Conservation (phyloP, 495 filamentous ascomycete species). For the Elasticomyces elasticus region DNA sequence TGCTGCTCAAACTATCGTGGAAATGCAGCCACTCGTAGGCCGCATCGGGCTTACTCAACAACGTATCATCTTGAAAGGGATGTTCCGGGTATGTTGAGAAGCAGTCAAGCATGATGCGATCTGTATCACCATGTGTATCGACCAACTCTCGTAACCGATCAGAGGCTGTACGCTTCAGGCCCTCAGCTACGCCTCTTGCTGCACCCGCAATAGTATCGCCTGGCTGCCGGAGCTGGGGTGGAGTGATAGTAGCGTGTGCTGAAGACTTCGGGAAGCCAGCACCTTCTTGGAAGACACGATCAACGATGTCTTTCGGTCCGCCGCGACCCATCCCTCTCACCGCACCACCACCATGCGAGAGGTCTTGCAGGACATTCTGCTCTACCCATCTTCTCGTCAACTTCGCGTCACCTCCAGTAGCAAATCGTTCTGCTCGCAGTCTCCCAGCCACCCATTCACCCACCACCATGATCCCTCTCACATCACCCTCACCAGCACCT, state of each 20-base stretch:
- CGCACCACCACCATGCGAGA: slow-evolving; percentile 64
- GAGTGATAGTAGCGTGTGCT: slow-evolving; percentile 15
- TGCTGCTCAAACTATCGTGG: slow-evolving; percentile 69
- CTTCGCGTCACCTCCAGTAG: slow-evolving; percentile 28
- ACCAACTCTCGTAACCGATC: slow-evolving; percentile 77
- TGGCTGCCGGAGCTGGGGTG: slow-evolving; percentile 16
- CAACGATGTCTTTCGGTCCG: slow-evolving; percentile 70
- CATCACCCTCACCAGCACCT: slow-evolving; percentile 78
- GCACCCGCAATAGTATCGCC: too few relatives aligned
- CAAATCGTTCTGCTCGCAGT: slow-evolving; percentile 45
- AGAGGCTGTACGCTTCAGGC: slow-evolving; percentile 66
- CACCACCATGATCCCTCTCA: slow-evolving; percentile 84
- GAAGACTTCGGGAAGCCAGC: slow-evolving; percentile 63
- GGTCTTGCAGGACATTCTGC: slow-evolving; percentile 57
- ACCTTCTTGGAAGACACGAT: slow-evolving; percentile 75
- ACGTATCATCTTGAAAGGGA: slow-evolving; percentile 84
- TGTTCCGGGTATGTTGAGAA: slow-evolving; percentile 76
- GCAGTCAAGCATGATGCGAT: slow-evolving; percentile 73
- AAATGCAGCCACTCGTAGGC: slow-evolving; percentile 95
- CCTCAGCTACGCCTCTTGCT: slow-evolving; percentile 57
- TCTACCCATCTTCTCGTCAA: slow-evolving; percentile 81
- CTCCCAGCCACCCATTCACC: slow-evolving; percentile 90
- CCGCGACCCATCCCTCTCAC: slow-evolving; percentile 70
- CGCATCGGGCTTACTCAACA: slow-evolving; percentile 72
- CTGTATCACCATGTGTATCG: slow-evolving; percentile 77